phyloP scores from a whole-genome alignment of 2,329 filamentous ascomycete species.

The Dothideomycetes sp. region DNA sequence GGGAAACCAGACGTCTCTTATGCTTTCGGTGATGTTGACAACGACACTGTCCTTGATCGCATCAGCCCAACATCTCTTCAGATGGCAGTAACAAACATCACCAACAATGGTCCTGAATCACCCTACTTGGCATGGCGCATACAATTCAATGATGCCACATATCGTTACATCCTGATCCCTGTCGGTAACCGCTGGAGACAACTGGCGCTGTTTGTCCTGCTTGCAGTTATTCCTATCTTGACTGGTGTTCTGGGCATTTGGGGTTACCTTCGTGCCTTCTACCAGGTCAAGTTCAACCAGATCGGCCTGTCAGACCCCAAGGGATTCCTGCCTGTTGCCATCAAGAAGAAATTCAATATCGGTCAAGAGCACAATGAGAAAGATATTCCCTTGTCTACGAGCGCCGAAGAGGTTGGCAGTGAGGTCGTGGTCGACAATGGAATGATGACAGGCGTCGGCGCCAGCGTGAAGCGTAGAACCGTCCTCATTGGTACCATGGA shows the following conservation, averaged over 20 bases:
- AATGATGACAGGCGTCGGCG: not conserved
- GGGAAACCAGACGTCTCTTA: conserved; percentile 53
- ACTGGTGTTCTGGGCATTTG: conserved; percentile 44
- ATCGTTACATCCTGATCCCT: conserved; percentile 45
- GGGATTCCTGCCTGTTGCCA: conserved; percentile 27
- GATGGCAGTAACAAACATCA: conserved; percentile 51
- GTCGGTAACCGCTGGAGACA: conserved; percentile 47
- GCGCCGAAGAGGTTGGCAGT: conserved; percentile 22
- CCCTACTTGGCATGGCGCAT: conserved; percentile 50
- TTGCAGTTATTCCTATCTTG: conserved; percentile 45
- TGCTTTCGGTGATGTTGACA: conserved; percentile 55
- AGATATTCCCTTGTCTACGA: conserved; percentile 25
- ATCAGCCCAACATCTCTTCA: conserved; percentile 51
- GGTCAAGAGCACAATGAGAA: conserved; percentile 21
- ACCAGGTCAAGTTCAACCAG: conserved; percentile 55
- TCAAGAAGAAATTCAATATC: conserved; percentile 27
- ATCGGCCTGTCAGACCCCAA: conserved; percentile 46
- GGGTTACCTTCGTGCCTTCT: conserved; percentile 52
- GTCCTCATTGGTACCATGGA: conserved; percentile 63
- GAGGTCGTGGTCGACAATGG: conserved; percentile 2
- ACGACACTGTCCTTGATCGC: conserved; percentile 52
- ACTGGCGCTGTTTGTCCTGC: conserved; percentile 45
- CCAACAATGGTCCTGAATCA: conserved; percentile 41
- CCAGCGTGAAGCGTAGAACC: conserved; percentile 35
- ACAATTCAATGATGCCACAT: conserved; percentile 45